Percentiles rank a stretch among this genome's conserved stretches.
phyloP scores from a whole-genome alignment of 495 filamentous ascomycete species.

The Lepraria neglecta region DNA sequence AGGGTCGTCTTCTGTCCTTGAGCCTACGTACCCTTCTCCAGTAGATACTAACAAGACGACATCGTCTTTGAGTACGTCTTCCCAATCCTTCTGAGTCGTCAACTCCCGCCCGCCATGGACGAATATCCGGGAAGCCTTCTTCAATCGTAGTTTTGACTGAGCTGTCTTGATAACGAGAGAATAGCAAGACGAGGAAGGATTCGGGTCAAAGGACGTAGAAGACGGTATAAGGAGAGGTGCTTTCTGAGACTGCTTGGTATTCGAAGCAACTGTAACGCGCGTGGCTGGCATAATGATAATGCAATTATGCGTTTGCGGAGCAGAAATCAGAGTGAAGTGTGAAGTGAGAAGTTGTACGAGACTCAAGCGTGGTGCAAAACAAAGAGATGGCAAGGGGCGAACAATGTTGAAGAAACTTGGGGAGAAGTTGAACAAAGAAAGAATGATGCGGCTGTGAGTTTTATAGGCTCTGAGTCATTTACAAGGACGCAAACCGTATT shows the following conservation, averaged over 20 bases:
- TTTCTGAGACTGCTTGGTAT: slow-evolving; percentile 25
- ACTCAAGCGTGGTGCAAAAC: background rate
- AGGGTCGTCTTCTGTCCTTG: slow-evolving; percentile 11
- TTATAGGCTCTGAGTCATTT: background rate
- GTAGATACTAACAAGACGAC: slow-evolving; percentile 29
- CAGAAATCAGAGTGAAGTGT: too few species aligned
- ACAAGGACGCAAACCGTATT: background rate
- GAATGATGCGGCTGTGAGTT: background rate
- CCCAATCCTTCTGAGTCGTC: slow-evolving; percentile 28
- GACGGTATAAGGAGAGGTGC: slow-evolving; percentile 26
- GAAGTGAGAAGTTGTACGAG: background rate
- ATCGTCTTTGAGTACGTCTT: slow-evolving; percentile 26
- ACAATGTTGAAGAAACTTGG: background rate
- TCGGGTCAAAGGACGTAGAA: slow-evolving; percentile 21
- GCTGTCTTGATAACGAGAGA: slow-evolving; percentile 30
- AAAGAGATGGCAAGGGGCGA: background rate
- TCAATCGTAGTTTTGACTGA: slow-evolving; percentile 33
- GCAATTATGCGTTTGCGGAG: background rate
- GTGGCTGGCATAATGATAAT: slow-evolving; percentile 21
- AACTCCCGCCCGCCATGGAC: slow-evolving; percentile 33
- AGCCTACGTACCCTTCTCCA: slow-evolving; percentile 36
- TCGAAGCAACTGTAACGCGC: slow-evolving; percentile 26
- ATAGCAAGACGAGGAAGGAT: slow-evolving; percentile 10
- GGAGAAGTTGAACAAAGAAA: background rate
- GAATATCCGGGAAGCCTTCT: slow-evolving; percentile 33